Conservation (phyloP, 2,329 filamentous ascomycete species). For the Fusarium sp. region DNA sequence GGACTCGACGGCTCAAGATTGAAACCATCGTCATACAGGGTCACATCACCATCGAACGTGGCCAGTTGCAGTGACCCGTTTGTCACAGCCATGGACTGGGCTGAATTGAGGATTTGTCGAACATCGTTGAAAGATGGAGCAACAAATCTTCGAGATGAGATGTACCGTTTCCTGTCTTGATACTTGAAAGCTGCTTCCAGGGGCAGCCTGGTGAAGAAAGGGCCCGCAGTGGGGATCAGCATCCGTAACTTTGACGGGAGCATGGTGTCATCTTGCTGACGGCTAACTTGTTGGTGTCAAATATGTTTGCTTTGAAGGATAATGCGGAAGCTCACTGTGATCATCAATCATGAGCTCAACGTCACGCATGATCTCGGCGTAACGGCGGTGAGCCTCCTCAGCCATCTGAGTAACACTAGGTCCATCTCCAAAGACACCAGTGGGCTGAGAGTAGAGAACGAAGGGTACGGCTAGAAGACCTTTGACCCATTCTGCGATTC, state of each 20-base stretch:
- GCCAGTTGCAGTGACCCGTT: slow-evolving; percentile 82
- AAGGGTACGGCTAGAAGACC: slow-evolving; percentile 94
- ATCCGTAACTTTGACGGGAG: slow-evolving; percentile 91
- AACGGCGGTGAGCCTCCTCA: slow-evolving; percentile 84
- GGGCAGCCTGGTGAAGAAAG: slow-evolving; percentile 89
- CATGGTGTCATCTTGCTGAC: slow-evolving; percentile 73
- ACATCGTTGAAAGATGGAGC: slow-evolving; percentile 98
- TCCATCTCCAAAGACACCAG: slow-evolving; percentile 81
- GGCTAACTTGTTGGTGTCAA: slow-evolving; percentile 67
- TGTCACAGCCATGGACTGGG: slow-evolving; percentile 92
- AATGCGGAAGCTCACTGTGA: slow-evolving; percentile 72
- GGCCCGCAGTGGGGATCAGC: slow-evolving; percentile 90
- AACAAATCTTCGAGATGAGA: slow-evolving; percentile 92
- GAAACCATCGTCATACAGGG: slow-evolving; percentile 91
- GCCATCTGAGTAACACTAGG: slow-evolving; percentile 78
- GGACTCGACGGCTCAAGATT: slow-evolving; percentile 81
- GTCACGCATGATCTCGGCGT: slow-evolving; percentile 94
- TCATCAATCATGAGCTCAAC: slow-evolving; percentile 93
- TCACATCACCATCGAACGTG: slow-evolving; percentile 98
- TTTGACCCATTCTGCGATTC: slow-evolving; percentile 92
- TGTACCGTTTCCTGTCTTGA: slow-evolving; percentile 87
- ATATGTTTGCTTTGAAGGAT: not conserved
- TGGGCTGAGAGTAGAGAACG: slow-evolving; percentile 94
- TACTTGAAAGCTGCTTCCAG: slow-evolving; percentile 92
- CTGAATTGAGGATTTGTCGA: slow-evolving; percentile 91